Evolutionary conservation across 306 rosid genomes (phyloP).

Genomic region (Clitoria ternatea): DNA sequence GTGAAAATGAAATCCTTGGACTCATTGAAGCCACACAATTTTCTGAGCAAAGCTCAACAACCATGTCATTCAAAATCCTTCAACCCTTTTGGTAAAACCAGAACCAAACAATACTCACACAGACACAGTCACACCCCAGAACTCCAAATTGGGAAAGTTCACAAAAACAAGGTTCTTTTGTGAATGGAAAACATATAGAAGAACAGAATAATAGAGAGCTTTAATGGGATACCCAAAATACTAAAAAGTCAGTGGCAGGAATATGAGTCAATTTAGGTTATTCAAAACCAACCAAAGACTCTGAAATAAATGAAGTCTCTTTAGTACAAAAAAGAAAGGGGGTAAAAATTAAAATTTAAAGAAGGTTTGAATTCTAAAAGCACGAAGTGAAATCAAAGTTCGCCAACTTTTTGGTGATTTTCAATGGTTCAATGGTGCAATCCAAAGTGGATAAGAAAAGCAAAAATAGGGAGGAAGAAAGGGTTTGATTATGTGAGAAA

Average conservation of each 20-base stretch:
- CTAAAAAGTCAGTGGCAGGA: neutral
- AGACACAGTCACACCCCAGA: slow-evolving; percentile 10
- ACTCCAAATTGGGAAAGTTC: neutral
- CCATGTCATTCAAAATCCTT: slow-evolving; percentile 36
- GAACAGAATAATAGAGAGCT: neutral
- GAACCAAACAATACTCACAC: neutral
- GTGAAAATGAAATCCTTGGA: slow-evolving; percentile 86
- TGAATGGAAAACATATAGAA: neutral
- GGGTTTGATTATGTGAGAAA: neutral
- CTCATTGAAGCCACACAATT: slow-evolving; percentile 39
- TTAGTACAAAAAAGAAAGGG: slow-evolving; percentile 2
- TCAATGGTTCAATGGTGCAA: slow-evolving; percentile 24
- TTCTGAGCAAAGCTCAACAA: slow-evolving; percentile 59
- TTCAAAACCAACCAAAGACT: slow-evolving; percentile 22
- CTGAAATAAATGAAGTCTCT: neutral
- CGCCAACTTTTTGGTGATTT: neutral
- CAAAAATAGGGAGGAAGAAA: neutral
- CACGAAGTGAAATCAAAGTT: slow-evolving; percentile 15
- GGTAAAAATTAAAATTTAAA: neutral
- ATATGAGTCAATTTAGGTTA: neutral
- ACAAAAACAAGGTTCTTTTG: neutral
- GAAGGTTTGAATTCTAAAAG: slow-evolving; percentile 9
- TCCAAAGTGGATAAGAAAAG: slow-evolving; percentile 5
- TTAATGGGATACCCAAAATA: neutral
- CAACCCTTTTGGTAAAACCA: neutral